phyloP scores from a whole-genome alignment of 1,284 basidiomycete species.

The Coriolopsis trogii region DNA sequence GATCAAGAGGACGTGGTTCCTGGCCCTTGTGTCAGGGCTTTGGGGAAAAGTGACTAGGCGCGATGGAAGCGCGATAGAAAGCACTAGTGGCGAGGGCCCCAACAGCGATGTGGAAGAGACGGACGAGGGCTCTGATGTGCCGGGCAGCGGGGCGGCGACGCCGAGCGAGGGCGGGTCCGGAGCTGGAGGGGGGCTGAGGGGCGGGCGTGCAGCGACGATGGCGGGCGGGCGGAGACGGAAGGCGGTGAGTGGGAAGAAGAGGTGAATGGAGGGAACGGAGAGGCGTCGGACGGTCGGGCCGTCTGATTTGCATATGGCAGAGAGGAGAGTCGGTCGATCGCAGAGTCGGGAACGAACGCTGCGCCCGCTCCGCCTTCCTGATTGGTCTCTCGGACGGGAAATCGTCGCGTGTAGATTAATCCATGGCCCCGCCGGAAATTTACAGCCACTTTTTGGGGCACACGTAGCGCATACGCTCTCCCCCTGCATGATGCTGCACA shows the following conservation, averaged over 20 bases:
- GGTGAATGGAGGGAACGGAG: conserved; percentile 15
- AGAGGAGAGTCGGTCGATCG: neutral
- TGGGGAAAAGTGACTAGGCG: conserved; percentile 37
- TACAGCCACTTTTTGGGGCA: no score
- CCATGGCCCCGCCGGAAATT: neutral
- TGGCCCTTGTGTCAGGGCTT: conserved; percentile 40
- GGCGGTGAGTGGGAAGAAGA: conserved; percentile 37
- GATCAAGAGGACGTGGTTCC: conserved; percentile 55
- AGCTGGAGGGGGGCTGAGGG: conserved; percentile 17
- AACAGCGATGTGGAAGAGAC: conserved; percentile 33
- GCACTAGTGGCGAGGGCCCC: conserved; percentile 13
- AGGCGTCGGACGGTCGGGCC: neutral
- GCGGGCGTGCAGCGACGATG: conserved; percentile 41
- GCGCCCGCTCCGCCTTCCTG: no score
- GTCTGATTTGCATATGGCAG: neutral
- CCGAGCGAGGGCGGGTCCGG: conserved; percentile 30
- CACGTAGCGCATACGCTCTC: no score
- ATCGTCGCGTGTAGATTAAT: neutral
- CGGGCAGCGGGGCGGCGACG: conserved; percentile 46
- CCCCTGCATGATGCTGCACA: no score
- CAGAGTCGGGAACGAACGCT: neutral
- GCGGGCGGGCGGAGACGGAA: conserved; percentile 66
- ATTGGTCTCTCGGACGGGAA: neutral
- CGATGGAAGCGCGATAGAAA: conserved; percentile 24
- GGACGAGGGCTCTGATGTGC: conserved; percentile 39